These are phyloP conservation scores for Arachnopeziza araneosa DNA, from an alignment of 2,329 filamentous ascomycete species.

Conservation along the genomic window DNA sequence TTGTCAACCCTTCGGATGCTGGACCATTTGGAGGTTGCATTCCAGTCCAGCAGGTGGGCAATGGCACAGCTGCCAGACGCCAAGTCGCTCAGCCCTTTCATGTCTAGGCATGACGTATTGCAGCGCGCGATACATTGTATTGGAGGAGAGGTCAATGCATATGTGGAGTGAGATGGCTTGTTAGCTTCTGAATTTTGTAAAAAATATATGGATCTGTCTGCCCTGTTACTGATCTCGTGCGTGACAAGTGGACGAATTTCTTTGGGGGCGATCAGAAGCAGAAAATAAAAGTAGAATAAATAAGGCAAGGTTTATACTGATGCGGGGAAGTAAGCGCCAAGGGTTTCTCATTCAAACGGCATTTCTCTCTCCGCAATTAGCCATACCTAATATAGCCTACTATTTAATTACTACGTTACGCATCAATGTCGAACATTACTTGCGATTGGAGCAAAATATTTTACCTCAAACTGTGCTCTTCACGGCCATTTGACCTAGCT, in stretches of 20 bases:
- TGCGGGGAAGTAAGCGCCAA: background rate
- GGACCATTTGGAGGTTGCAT: slow-evolving; percentile 59
- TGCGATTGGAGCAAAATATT: background rate
- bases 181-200: too few species aligned
- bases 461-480: background rate
- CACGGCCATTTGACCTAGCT: too few species aligned
- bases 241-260: too few species aligned
- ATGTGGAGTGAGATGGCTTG: too few species aligned
- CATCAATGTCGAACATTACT: background rate
- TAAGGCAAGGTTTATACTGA: too few species aligned
- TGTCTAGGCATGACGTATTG: background rate
- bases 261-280: too few species aligned
- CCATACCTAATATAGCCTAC: background rate
- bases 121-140: too few species aligned
- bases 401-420: background rate
- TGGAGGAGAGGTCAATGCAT: too few species aligned
- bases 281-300: too few species aligned
- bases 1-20: slow-evolving; percentile 50
- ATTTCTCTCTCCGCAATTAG: background rate
- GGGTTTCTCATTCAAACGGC: background rate
- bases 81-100: background rate
- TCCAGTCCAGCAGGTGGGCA: slow-evolving; percentile 33
- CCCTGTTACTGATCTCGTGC: too few species aligned
- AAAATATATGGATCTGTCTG: too few species aligned
- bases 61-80: background rate